These are phyloP conservation scores for Aspergillus sp. DNA, from an alignment of 2,329 filamentous ascomycete genomes.

Conservation along the genomic window DNA sequence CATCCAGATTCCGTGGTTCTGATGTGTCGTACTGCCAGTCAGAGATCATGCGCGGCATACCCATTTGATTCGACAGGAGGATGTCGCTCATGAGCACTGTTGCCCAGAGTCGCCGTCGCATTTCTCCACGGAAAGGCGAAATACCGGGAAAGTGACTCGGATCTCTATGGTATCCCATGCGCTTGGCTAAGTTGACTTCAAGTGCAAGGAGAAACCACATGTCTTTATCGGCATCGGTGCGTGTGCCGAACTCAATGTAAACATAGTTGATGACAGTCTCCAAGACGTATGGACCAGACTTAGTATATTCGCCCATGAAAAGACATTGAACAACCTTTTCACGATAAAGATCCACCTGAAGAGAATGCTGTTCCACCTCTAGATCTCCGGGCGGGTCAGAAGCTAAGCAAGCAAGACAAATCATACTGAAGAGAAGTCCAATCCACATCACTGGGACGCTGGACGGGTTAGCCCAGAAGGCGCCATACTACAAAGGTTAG, in stretches of 20 bases:
- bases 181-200: constrained; percentile 61
- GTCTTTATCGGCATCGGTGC: constrained; percentile 58
- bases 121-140: constrained; percentile 60
- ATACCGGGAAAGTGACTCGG: constrained; percentile 57
- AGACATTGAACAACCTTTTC: constrained; percentile 57
- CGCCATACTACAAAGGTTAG: constrained; percentile 39
- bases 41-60: constrained; percentile 64
- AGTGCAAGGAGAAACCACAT: constrained; percentile 59
- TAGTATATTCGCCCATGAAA: constrained; percentile 58
- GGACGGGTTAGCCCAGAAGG: constrained; percentile 49
- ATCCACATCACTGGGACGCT: constrained; percentile 49
- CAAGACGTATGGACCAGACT: constrained; percentile 57
- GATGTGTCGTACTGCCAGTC: constrained; percentile 62
- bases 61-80: constrained; percentile 65
- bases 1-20: constrained; percentile 60
- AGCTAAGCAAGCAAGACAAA: constrained; percentile 33
- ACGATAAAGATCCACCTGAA: constrained; percentile 27
- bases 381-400: constrained; percentile 15
- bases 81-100: constrained; percentile 58
- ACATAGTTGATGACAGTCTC: constrained; percentile 62
- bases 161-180: constrained; percentile 64
- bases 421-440: constrained; percentile 48
- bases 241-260: constrained; percentile 58
- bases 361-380: constrained; percentile 12
- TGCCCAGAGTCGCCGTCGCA: constrained; percentile 47